Conservation (phyloP, 139 green algal species). For the Tetraselmis chui region DNA sequence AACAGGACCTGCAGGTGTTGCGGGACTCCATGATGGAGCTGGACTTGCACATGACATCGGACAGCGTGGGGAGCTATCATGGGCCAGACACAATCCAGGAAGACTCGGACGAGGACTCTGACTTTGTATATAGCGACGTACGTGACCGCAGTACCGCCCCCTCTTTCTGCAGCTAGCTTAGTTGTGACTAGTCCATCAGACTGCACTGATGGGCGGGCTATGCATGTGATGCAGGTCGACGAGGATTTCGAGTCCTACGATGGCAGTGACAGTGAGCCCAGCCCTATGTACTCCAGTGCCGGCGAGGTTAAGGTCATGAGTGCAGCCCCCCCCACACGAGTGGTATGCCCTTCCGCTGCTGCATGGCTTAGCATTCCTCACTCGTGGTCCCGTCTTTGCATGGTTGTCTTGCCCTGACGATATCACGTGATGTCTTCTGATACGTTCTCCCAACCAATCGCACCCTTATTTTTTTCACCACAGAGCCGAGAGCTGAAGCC, state of each 20-base stretch:
- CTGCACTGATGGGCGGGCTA: too few species aligned
- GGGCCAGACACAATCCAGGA: not conserved
- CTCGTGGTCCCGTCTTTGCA: too few species aligned
- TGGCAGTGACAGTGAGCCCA: not conserved
- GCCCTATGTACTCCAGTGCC: not conserved
- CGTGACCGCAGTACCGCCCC: too few species aligned
- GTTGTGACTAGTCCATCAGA: too few species aligned
- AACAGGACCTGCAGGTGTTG: not conserved
- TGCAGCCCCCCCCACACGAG: not conserved
- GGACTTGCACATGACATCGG: not conserved
- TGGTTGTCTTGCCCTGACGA: too few species aligned
- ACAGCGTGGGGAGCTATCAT: not conserved
- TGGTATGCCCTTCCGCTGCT: not conserved
- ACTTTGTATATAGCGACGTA: not conserved
- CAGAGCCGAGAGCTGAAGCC: not conserved
- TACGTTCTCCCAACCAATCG: not conserved
- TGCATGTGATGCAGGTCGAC: too few species aligned
- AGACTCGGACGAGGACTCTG: not conserved
- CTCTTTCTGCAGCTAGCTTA: not conserved
- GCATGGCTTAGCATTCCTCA: too few species aligned
- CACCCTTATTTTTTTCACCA: not conserved
- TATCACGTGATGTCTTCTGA: too few species aligned
- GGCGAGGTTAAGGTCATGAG: not conserved
- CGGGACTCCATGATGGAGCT: not conserved
- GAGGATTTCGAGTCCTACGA: not conserved